Evolutionary conservation across 768 basidiomycete species (phyloP), one percentile per base, ranked within the genome.

Genomic region (Phanerochaete carnosa): DNA sequence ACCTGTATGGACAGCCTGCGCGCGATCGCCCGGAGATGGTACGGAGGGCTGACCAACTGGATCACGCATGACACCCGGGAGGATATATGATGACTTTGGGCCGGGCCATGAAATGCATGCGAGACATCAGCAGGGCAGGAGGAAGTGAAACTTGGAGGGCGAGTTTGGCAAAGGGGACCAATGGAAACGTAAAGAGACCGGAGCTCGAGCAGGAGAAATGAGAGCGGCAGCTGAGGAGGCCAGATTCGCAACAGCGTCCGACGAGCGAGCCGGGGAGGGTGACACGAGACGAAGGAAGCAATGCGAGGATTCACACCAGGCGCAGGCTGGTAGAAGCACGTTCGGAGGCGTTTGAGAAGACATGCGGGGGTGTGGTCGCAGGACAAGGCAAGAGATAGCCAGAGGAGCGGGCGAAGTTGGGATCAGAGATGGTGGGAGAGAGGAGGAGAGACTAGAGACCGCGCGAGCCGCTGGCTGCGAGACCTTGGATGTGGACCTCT

Each of bases 361-460:
- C 46, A 22, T 23, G 49, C 35, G 46, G 51, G 46, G 52, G 46
- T 45, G 59, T n/a, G 23, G 16, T 23, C 7, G 43, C 11, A 51
- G 32, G 57, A 51, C 29, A 29, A 28, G 59, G 52, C 25, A 60
- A 29, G 59, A 45, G 52, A 52, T 22, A 45, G 57, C 57, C 57
- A 49, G 45, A 15, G 12, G 25, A 45, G 12, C 30, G 59, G 28
- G 45, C 28, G 35, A 23, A 45, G 51, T 50, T 30, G 49, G 37
- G 22, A 50, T 50, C 57, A 29, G 47, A 15, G 22, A 33, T 53
- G 51, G 51, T 23, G 29, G 32, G 52, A 35, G 26, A 30, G 32
- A 30, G 22, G 30, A 23, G 29, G 52, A 30, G 52, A 53, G 52
- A 37, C 52, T 29, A 15, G 52, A 30, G 52, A 53, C 52, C 35